Conservation (phyloP, 2,329 filamentous ascomycete genomes). For the Neofusicoccum cordaticola region DNA sequence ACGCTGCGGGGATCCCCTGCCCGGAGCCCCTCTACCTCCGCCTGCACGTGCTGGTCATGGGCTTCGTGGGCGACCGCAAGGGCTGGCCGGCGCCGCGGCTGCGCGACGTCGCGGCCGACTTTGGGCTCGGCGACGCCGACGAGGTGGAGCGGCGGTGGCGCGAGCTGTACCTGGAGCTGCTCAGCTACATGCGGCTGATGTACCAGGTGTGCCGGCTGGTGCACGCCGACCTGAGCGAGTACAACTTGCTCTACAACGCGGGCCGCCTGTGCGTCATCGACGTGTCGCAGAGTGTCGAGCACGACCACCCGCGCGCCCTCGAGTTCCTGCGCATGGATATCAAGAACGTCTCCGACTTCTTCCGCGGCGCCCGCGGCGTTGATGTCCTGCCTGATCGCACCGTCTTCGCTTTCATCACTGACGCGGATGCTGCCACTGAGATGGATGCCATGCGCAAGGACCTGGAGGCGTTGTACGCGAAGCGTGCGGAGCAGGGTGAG, state of each 20-base stretch:
- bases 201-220: slow-evolving; percentile 91
- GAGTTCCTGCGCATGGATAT: slow-evolving; percentile 98
- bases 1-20: slow-evolving; percentile 81
- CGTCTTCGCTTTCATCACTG: slow-evolving; percentile 81
- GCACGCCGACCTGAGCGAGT: slow-evolving; percentile 95
- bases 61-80: slow-evolving; percentile 81
- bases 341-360: slow-evolving; percentile 94
- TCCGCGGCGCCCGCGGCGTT: slow-evolving; percentile 73
- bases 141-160: slow-evolving; percentile 68
- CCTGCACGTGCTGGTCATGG: slow-evolving; percentile 94
- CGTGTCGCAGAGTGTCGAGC: slow-evolving; percentile 95
- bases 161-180: slow-evolving; percentile 73
- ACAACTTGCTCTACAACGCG: slow-evolving; percentile 91
- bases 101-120: slow-evolving; percentile 73
- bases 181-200: slow-evolving; percentile 87
- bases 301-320: slow-evolving; percentile 86
- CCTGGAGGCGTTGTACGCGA: slow-evolving; percentile 66
- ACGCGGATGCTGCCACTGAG: slow-evolving; percentile 58
- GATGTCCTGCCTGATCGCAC: slow-evolving; percentile 73
- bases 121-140: slow-evolving; percentile 55
- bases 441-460: slow-evolving; percentile 59
- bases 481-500: slow-evolving; percentile 52
- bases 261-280: slow-evolving; percentile 88
- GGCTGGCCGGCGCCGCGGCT: slow-evolving; percentile 86
- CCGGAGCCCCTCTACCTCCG: slow-evolving; percentile 87